Evolutionary conservation across 2,329 filamentous ascomycete genomes (phyloP).

Genomic region (Scedosporium aurantiacum): DNA sequence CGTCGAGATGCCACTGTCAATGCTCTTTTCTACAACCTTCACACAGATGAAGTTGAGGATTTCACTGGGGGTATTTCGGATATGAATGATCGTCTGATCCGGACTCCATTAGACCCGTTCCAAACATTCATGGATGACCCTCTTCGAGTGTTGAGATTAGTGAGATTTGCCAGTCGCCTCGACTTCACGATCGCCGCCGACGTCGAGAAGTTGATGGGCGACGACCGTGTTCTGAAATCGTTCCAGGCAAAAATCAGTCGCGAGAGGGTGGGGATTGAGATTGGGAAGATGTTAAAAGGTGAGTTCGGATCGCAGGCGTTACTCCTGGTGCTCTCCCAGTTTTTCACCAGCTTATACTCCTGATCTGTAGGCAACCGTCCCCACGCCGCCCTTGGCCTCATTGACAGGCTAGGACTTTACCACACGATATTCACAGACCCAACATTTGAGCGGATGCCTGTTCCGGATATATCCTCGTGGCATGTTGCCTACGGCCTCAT

Average conservation of each 20-base stretch:
- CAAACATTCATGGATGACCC: conserved; percentile 95
- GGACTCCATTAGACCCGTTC: conserved; percentile 76
- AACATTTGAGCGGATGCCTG: conserved; percentile 34
- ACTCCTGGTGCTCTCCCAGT: background rate
- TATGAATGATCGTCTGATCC: conserved; percentile 60
- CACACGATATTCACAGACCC: conserved; percentile 65
- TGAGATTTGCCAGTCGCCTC: conserved; percentile 81
- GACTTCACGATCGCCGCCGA: conserved; percentile 64
- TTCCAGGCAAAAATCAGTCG: conserved; percentile 84
- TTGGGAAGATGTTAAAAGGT: conserved; percentile 86
- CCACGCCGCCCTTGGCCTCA: conserved; percentile 47
- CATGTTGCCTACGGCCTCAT: conserved; percentile 52
- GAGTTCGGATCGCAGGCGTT: conserved; percentile 5
- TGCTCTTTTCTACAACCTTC: conserved; percentile 89
- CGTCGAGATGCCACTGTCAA: conserved; percentile 90
- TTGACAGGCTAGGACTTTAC: conserved; percentile 59
- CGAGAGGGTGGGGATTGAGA: conserved; percentile 75
- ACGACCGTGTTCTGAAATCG: conserved; percentile 65
- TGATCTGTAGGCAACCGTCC: conserved; percentile 42
- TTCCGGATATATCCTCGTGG: conserved; percentile 52
- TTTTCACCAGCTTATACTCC: background rate
- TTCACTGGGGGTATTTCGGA: conserved; percentile 71
- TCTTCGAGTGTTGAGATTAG: conserved; percentile 70
- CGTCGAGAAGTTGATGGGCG: conserved; percentile 63
- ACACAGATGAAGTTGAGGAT: conserved; percentile 71